These are phyloP conservation scores for Houttuynia cordata DNA, from an alignment of 164 flowering plant genomes.

Conservation along the genomic window DNA sequence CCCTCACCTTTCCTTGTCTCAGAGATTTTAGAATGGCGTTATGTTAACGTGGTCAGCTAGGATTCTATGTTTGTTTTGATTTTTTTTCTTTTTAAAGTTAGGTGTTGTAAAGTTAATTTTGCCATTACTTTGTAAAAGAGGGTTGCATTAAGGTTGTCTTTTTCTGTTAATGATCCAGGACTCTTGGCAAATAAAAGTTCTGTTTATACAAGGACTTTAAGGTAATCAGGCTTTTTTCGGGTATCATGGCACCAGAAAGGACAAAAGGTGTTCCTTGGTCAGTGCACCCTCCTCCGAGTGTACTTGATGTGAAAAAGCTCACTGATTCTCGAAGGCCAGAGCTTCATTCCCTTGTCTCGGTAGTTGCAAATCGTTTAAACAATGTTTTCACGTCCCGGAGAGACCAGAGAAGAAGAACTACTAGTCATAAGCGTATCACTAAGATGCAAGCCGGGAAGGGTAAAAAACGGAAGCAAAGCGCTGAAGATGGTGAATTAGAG, in stretches of 20 bases:
- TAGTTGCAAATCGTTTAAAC: constrained; percentile 35
- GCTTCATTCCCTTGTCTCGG: constrained; percentile 50
- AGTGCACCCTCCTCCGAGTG: constrained; percentile 33
- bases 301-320: constrained; percentile 47
- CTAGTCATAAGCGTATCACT: constrained; percentile 28
- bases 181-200: no score
- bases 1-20: no score
- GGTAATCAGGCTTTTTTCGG: no score
- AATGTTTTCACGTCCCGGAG: constrained; percentile 43
- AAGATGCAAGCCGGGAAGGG: constrained; percentile 27
- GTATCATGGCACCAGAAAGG: background rate
- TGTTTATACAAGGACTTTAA: no score
- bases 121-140: no score
- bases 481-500: constrained; percentile 1
- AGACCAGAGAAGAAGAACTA: constrained; percentile 75
- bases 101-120: no score
- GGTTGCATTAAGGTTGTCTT: no score
- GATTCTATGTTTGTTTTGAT: no score
- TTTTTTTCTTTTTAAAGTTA: no score
- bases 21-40: no score
- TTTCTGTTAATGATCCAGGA: no score
- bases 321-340: constrained; percentile 65
- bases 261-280: background rate
- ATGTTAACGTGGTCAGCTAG: no score
- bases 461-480: constrained; percentile 13